These are phyloP conservation scores for Scutellaria barbata DNA, from an alignment of 257 asterid genomes.

Conservation along the genomic window DNA sequence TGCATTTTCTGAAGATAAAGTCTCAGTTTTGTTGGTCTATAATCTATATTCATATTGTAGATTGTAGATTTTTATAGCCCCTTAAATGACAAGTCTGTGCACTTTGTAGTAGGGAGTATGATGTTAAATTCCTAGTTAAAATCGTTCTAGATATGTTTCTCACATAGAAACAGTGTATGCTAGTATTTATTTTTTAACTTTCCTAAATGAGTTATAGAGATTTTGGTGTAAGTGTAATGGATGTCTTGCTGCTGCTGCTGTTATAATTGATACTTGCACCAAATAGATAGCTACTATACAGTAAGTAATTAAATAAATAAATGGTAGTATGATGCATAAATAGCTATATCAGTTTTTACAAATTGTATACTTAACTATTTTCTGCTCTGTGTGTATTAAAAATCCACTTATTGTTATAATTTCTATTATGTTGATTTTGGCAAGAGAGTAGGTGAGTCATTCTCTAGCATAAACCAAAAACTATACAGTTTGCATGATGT, in stretches of 20 bases:
- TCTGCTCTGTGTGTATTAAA: background rate
- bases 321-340: too few species aligned
- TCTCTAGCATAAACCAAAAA: background rate
- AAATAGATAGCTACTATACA: too few species aligned
- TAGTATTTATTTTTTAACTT: background rate
- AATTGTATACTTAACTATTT: too few species aligned
- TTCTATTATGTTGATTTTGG: background rate
- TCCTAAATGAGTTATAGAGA: background rate
- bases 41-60: background rate
- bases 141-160: background rate
- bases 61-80: background rate
- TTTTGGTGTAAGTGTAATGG: too few species aligned
- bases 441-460: background rate
- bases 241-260: too few species aligned
- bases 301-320: too few species aligned
- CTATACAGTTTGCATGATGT: background rate
- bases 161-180: background rate
- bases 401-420: background rate
- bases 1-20: background rate
- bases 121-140: background rate
- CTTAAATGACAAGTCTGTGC: background rate
- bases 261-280: too few species aligned
- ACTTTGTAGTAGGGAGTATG: background rate
- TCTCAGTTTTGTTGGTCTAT: constrained; percentile 4
- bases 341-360: too few species aligned